Conservation (phyloP, 768 basidiomycete species). For the Russula ochroleuca region DNA sequence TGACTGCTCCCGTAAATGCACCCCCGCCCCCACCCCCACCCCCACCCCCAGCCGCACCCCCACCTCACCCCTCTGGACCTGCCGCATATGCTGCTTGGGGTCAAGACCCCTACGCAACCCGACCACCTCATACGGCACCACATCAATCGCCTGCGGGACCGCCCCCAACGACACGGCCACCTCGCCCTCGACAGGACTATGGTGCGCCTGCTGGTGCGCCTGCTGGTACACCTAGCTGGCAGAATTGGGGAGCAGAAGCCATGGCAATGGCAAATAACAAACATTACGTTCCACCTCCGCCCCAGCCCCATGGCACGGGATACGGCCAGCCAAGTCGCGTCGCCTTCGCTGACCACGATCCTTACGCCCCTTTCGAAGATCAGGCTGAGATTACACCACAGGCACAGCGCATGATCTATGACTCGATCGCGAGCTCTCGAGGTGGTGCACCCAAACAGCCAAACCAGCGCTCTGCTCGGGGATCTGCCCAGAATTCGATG, state of each 20-base stretch:
- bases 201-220: not conserved
- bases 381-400: constrained; percentile 12
- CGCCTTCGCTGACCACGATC: constrained; percentile 14
- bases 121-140: not conserved
- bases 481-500: constrained; percentile 4
- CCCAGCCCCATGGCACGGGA: not conserved
- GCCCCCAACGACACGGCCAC: constrained; percentile 1
- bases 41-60: too few species aligned
- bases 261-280: constrained; percentile 13
- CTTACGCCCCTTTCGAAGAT: constrained; percentile 14
- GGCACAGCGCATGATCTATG: constrained; percentile 17
- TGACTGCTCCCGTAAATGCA: not conserved
- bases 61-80: not conserved
- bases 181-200: constrained; percentile 6
- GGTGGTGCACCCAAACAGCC: constrained; percentile 8
- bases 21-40: too few species aligned
- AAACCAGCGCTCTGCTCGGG: constrained; percentile 9
- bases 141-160: constrained; percentile 4
- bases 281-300: not conserved
- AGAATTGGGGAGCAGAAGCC: constrained; percentile 24
- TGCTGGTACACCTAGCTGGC: constrained; percentile 13
- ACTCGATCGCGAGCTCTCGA: constrained; percentile 15
- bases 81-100: constrained; percentile 10
- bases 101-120: constrained; percentile 4
- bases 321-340: constrained; percentile 14